phyloP scores from a whole-genome alignment of 202 grass and related monocot species.

The Carex sylvatica region DNA sequence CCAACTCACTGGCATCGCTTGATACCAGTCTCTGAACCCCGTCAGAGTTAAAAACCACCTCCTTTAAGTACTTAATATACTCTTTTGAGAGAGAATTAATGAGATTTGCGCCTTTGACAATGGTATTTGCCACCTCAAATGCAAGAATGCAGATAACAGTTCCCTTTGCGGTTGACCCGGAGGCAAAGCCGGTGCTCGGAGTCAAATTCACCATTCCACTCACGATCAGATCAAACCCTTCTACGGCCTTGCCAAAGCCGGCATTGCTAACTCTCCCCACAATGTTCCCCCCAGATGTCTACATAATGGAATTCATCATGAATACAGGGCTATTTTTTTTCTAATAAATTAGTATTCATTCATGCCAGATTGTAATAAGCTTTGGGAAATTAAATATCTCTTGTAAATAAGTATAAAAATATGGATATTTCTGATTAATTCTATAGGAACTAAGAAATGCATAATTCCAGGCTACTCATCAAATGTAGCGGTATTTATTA shows the following conservation, averaged over 20 bases:
- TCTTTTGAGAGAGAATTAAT: conserved; percentile 73
- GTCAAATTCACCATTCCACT: conserved; percentile 82
- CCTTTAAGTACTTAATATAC: conserved; percentile 58
- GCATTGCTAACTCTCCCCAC: conserved; percentile 66
- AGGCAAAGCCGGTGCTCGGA: conserved; percentile 46
- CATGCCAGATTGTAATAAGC: not conserved
- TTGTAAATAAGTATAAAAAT: not conserved
- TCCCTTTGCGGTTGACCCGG: conserved; percentile 40
- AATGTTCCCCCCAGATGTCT: conserved; percentile 39
- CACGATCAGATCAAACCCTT: conserved; percentile 64
- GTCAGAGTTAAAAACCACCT: conserved; percentile 49
- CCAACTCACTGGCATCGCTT: conserved; percentile 40
- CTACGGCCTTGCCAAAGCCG: conserved; percentile 72
- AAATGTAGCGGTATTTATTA: not conserved
- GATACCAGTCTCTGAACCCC: conserved; percentile 67
- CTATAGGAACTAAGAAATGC: not conserved
- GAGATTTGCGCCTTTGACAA: conserved; percentile 71
- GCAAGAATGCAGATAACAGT: conserved; percentile 65
- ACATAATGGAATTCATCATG: not conserved
- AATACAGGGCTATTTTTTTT: not conserved
- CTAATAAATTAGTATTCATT: not conserved
- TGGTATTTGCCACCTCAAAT: conserved; percentile 95
- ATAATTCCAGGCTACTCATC: not conserved
- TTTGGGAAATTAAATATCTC: not conserved
- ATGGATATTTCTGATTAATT: not conserved